Percentiles rank a stretch among this genome's conserved stretches.
phyloP scores from a whole-genome alignment of 371 early-diverging fungal genomes.

The Capillidium heterosporum region DNA sequence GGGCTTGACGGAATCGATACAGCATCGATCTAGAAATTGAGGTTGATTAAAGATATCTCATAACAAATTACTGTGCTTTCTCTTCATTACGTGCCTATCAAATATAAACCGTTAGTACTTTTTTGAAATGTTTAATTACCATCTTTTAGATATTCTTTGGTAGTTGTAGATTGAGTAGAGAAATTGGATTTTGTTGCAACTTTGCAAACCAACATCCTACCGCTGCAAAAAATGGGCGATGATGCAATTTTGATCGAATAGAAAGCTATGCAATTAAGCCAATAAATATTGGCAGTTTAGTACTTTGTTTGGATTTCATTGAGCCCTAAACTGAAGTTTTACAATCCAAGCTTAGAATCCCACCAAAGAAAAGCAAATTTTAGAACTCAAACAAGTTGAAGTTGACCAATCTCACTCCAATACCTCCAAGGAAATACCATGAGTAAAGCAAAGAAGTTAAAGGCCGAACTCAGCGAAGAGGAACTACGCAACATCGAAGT shows the following conservation, averaged over 20 bases:
- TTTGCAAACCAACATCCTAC: no score
- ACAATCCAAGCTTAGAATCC: not conserved
- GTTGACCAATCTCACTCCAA: not conserved
- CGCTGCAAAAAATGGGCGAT: no score
- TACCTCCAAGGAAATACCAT: not conserved
- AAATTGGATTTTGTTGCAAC: no score
- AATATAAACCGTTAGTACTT: no score
- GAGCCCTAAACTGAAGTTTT: no score
- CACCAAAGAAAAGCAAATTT: not conserved
- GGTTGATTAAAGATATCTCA: not conserved
- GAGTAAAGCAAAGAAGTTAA: conserved; percentile 24
- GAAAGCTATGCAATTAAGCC: no score
- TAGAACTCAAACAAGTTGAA: not conserved
- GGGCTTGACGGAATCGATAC: conserved; percentile 87
- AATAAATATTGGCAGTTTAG: no score
- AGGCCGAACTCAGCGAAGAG: conserved; percentile 79
- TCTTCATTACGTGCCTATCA: conserved; percentile 86
- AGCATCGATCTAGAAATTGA: conserved; percentile 46
- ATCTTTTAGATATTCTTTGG: no score
- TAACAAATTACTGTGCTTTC: conserved; percentile 60
- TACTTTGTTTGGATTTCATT: no score
- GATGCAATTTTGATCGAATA: no score
- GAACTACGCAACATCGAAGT: conserved; percentile 85
- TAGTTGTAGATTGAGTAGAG: no score
- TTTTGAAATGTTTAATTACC: no score